Base-by-base conservation (phyloP, 805 yeast genomes). In the Yarrowia phangngaensis region DNA sequence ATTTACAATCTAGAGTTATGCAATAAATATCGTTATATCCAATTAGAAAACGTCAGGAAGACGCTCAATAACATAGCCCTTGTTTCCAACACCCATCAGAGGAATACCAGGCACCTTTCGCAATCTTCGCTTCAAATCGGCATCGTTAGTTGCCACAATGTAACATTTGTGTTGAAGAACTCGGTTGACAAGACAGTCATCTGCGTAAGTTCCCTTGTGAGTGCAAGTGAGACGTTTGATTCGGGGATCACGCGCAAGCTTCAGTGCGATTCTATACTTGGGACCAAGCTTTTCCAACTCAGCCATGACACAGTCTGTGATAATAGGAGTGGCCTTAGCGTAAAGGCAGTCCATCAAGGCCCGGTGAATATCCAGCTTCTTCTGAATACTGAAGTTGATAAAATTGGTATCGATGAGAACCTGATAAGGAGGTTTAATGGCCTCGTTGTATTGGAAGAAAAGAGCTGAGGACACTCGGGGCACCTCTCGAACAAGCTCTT, bases 51-150 rank as follows among this genome's bases (percentile, higher is more conserved):
- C 95, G 64, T 89, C 96, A 2, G 98, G 98, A 52, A 92, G 74
- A 64, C 96, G 78, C 66, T 92, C 98, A 56, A 92, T 82, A 27
- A 85, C 95, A 63, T 90, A 92, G 1, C 88, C 71, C 64, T 87
- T 95, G 2, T 84, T 84, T 26, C 97, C 98, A 6, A 92, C 98
- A 67, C 95, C 86, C 94, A 92, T 79, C 26, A 92, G 71, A 9
- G 98, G 98, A 54, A 92, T 84, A 60, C 98, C 98, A 1, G 98
- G 98, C 20, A 92, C 87, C 66, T 92, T 92, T 69, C 98, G 78
- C 23, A 92, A 77, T 65, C 98, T 76, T 61, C 96, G 80, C 64
- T 92, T 92, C 63, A 92, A 71, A 59, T 90, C 97, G 11, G 95
- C 97, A 79, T 92, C 98, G 64, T 90, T 92, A 1, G 97, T 90